These are phyloP conservation scores for Misopates orontium DNA, from an alignment of 257 asterid genomes.

Conservation along the genomic window DNA sequence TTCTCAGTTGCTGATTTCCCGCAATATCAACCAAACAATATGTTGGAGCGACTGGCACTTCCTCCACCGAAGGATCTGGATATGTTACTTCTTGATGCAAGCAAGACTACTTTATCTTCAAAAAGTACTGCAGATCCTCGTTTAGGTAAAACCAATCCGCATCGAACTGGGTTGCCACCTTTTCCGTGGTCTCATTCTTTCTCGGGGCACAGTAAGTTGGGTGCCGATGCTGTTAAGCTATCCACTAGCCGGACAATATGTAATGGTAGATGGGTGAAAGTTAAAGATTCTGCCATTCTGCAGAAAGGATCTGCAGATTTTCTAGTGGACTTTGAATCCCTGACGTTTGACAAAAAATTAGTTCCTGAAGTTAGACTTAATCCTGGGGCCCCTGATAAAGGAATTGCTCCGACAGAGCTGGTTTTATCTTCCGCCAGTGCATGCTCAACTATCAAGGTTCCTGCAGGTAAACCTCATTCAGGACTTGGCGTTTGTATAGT, in stretches of 20 bases:
- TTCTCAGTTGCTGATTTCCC: constrained; percentile 35
- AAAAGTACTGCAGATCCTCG: constrained; percentile 64
- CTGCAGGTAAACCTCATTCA: constrained; percentile 57
- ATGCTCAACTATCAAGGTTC: constrained; percentile 48
- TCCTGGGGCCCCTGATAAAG: constrained; percentile 31
- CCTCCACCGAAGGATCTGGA: constrained; percentile 82
- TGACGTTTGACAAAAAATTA: constrained; percentile 60
- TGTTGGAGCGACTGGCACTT: constrained; percentile 74
- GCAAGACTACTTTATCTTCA: constrained; percentile 52
- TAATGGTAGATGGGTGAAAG: constrained; percentile 83
- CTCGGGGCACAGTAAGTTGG: constrained; percentile 63
- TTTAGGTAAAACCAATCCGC: constrained; percentile 49
- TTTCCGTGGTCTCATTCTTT: constrained; percentile 86
- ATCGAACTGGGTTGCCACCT: constrained; percentile 82
- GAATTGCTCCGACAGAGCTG: constrained; percentile 32
- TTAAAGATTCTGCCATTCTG: constrained; percentile 44
- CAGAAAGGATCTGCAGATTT: constrained; percentile 49
- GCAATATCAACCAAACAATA: constrained; percentile 49
- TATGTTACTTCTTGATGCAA: constrained; percentile 66
- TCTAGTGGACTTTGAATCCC: constrained; percentile 56
- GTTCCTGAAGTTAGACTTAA: constrained; percentile 53
- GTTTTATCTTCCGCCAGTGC: constrained; percentile 41
- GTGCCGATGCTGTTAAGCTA: constrained; percentile 65
- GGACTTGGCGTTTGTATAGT: no score
- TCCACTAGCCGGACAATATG: constrained; percentile 62